Evolutionary conservation across 345 rosid genomes (phyloP).

Genomic region (Linum lewisii): DNA sequence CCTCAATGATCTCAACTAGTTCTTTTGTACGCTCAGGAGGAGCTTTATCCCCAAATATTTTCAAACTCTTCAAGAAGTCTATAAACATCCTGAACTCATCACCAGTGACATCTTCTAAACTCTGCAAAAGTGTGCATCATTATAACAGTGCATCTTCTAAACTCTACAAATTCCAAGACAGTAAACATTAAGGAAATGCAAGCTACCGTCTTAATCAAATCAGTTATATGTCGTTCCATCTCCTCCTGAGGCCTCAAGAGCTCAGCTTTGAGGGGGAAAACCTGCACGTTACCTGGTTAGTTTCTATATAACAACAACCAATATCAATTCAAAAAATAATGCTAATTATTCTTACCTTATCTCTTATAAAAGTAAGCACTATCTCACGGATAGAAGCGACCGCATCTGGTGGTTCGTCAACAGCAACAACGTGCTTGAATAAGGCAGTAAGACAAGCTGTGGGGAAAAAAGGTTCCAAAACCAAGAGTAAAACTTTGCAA

Average conservation of each 20-base stretch:
- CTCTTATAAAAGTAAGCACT: constrained; percentile 73
- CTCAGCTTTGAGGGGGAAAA: constrained; percentile 80
- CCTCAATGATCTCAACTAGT: constrained; percentile 81
- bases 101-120: constrained; percentile 94
- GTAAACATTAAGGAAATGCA: constrained; percentile 1
- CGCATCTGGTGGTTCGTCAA: constrained; percentile 62
- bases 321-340: background rate
- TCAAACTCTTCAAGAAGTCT: constrained; percentile 87
- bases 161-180: background rate
- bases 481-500: background rate
- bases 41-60: constrained; percentile 90
- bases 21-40: constrained; percentile 91
- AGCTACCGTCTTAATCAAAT: constrained; percentile 73
- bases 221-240: constrained; percentile 93
- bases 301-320: constrained; percentile 7
- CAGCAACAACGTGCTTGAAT: constrained; percentile 69
- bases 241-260: constrained; percentile 92
- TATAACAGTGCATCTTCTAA: background rate
- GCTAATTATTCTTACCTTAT: constrained; percentile 51
- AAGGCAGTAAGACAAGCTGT: constrained; percentile 80
- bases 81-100: constrained; percentile 96
- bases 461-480: constrained; percentile 13
- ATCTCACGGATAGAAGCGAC: constrained; percentile 78
- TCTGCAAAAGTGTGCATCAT: constrained; percentile 33
- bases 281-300: constrained; percentile 34